A percentile compares a stretch with the other conserved stretches of the same genome.
phyloP scores from a whole-genome alignment of 169 alveolate genomes.

The Eimeria maxima region DNA sequence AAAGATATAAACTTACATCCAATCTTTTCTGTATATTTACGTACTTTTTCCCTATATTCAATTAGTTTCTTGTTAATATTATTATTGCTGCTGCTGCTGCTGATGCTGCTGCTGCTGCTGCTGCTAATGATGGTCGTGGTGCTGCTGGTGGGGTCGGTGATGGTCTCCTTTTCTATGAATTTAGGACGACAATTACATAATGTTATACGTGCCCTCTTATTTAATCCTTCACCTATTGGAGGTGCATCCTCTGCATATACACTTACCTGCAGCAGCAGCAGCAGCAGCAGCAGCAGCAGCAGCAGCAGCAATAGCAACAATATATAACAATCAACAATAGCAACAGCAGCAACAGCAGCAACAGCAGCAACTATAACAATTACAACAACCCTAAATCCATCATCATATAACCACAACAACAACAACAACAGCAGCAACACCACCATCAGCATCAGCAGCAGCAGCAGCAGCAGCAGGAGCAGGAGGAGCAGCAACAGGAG shows the following conservation, averaged over 20 bases:
- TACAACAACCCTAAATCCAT: background rate
- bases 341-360: too few species aligned
- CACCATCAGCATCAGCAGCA: background rate
- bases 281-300: constrained; percentile 51
- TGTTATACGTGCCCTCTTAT: constrained; percentile 66
- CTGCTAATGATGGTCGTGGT: constrained; percentile 1
- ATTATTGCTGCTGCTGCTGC: too few species aligned
- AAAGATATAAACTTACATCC: constrained; percentile 62
- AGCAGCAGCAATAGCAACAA: background rate
- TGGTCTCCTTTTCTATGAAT: background rate
- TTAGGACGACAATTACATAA: constrained; percentile 75
- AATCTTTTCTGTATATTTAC: constrained; percentile 64
- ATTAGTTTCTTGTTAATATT: too few species aligned
- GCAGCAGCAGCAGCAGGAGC: background rate
- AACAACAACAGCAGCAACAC: background rate
- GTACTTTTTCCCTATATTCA: constrained; percentile 36
- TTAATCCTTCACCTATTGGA: constrained; percentile 62
- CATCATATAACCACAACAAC: background rate
- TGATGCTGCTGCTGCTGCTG: constrained; percentile 1
- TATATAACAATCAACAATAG: too few species aligned
- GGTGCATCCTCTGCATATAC: constrained; percentile 71
- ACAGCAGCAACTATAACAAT: too few species aligned
- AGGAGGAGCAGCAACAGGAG: too few species aligned
- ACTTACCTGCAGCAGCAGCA: constrained; percentile 45
- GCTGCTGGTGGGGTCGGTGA: background rate